A percentile compares a stretch with the other conserved stretches of the same genome.
Conservation (phyloP, 805 yeast genomes). For the Cyberlindnera japonica region DNA sequence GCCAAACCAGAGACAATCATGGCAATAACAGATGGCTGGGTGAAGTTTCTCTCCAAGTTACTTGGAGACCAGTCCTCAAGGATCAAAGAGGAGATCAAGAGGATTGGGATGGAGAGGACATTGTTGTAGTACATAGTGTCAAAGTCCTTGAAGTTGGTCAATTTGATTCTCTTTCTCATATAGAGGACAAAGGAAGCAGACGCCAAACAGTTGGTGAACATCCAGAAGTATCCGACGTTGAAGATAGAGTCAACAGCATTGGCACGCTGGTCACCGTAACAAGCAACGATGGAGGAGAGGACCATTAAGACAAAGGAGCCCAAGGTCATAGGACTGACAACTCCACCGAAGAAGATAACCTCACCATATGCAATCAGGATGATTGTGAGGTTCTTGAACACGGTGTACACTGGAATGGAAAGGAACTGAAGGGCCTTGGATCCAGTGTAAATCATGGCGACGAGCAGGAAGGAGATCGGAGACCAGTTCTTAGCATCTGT, state of each 20-base stretch:
- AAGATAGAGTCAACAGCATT: constrained; percentile 34
- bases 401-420: constrained; percentile 93
- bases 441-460: constrained; percentile 92
- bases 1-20: constrained; percentile 93
- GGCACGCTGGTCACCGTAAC: constrained; percentile 67
- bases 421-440: constrained; percentile 91
- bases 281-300: constrained; percentile 92
- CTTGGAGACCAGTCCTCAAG: constrained; percentile 92
- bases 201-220: constrained; percentile 90
- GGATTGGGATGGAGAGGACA: constrained; percentile 86
- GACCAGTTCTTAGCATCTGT: constrained; percentile 94
- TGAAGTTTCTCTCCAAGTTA: constrained; percentile 73
- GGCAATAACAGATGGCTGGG: constrained; percentile 63
- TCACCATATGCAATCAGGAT: constrained; percentile 98
- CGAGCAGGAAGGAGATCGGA: constrained; percentile 87
- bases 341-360: constrained; percentile 94
- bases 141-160: constrained; percentile 92
- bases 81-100: constrained; percentile 67
- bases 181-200: constrained; percentile 89
- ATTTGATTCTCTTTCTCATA: constrained; percentile 97
- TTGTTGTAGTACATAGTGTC: constrained; percentile 99
- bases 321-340: constrained; percentile 83
- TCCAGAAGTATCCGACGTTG: constrained; percentile 91
- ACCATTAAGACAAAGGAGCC: constrained; percentile 91
- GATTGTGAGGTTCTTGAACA: constrained; percentile 95